Evolutionary conservation across 345 rosid species (phyloP).

Genomic region (Carallia brachiata): DNA sequence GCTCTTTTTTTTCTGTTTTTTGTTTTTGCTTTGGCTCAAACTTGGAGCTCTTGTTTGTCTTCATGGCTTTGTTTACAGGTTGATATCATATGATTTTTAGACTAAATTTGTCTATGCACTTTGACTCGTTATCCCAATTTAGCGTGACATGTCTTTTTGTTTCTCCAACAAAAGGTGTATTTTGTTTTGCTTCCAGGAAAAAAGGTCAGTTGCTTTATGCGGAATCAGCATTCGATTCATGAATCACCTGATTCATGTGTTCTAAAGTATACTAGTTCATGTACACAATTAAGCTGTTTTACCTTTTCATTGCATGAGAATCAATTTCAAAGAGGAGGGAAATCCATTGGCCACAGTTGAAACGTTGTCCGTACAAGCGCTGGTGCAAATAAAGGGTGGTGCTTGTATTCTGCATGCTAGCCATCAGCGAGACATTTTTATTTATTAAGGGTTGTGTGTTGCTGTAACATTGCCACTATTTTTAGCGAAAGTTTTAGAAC

Average conservation of each 20-base stretch:
- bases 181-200: slow-evolving; percentile 57
- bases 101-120: too few species aligned
- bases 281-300: neutral
- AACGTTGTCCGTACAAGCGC: slow-evolving; percentile 88
- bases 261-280: neutral
- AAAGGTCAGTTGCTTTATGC: slow-evolving; percentile 47
- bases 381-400: slow-evolving; percentile 36
- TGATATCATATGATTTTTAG: too few species aligned
- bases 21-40: too few species aligned
- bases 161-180: slow-evolving; percentile 84
- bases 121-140: too few species aligned
- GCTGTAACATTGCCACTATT: too few species aligned
- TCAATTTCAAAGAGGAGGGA: slow-evolving; percentile 42
- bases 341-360: slow-evolving; percentile 74
- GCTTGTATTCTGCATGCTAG: neutral
- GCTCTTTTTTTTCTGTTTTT: too few species aligned
- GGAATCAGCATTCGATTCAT: neutral
- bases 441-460: neutral
- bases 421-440: neutral
- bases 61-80: too few species aligned
- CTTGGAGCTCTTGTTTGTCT: too few species aligned
- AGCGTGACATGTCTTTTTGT: slow-evolving; percentile 30
- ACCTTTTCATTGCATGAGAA: neutral
- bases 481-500: too few species aligned
- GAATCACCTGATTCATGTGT: neutral